Conservation (phyloP, 2,329 filamentous ascomycete species). For the Monilinia aucupariae region DNA sequence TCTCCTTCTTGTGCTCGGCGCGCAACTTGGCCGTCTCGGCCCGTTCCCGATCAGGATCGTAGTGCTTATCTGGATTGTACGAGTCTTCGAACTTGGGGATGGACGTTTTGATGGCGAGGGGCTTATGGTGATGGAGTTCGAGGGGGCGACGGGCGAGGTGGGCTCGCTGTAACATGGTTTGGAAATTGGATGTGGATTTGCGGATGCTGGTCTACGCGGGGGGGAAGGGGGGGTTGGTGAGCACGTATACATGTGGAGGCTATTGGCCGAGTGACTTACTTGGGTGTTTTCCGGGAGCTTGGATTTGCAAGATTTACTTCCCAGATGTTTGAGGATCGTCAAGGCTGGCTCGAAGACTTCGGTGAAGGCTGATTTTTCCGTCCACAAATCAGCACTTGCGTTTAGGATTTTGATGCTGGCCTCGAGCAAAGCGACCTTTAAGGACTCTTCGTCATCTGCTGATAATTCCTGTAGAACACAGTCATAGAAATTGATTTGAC, state of each 20-base stretch:
- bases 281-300: conserved; percentile 43
- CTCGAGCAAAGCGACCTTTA: conserved; percentile 56
- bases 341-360: conserved; percentile 70
- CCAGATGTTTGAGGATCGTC: conserved; percentile 55
- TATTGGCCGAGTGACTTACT: conserved; percentile 22
- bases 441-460: conserved; percentile 26
- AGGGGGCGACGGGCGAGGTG: conserved; percentile 68
- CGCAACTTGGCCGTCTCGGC: conserved; percentile 73
- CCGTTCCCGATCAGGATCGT: conserved; percentile 90
- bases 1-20: conserved; percentile 60
- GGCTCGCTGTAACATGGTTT: conserved; percentile 54
- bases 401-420: conserved; percentile 62
- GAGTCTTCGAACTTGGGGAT: conserved; percentile 95
- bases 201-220: conserved; percentile 25
- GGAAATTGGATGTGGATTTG: conserved; percentile 40
- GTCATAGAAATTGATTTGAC: conserved; percentile 56
- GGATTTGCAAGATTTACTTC: conserved; percentile 45
- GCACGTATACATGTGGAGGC: neutral
- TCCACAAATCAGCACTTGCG: conserved; percentile 67
- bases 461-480: conserved; percentile 38
- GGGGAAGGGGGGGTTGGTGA: neutral
- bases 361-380: conserved; percentile 63
- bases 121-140: conserved; percentile 81
- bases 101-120: conserved; percentile 78
- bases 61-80: conserved; percentile 93